A percentile compares a stretch with the other conserved stretches of the same genome.
Conservation (phyloP, 139 green algal species). For the Picochlorum sp. region DNA sequence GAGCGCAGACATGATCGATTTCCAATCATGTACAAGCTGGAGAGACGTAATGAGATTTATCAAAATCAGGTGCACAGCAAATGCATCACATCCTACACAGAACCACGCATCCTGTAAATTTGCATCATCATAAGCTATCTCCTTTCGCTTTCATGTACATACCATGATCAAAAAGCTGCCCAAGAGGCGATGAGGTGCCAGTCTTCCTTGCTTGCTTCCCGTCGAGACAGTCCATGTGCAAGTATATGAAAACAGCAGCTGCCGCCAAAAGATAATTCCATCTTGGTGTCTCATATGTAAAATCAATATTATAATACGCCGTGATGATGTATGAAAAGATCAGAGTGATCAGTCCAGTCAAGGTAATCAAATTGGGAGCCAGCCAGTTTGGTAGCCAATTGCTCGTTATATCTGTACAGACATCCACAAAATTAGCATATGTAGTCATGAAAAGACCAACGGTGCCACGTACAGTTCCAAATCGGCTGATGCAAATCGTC, state of each 20-base stretch:
- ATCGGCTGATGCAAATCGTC: conserved; percentile 69
- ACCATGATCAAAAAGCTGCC: conserved; percentile 96
- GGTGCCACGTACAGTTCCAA: conserved; percentile 60
- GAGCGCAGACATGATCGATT: conserved; percentile 21
- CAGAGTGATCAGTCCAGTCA: conserved; percentile 56
- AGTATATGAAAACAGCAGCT: conserved; percentile 39
- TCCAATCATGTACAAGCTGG: conserved; percentile 14
- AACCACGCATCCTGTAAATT: conserved; percentile 12
- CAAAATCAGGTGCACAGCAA: conserved; percentile 71
- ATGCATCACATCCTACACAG: conserved; percentile 58
- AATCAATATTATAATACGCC: conserved; percentile 48
- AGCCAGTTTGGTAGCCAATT: conserved; percentile 73
- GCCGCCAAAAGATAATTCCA: conserved; percentile 56
- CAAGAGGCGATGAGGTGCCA: conserved; percentile 73
- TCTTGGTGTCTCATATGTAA: conserved; percentile 38
- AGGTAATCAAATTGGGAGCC: conserved; percentile 90
- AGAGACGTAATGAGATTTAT: conserved; percentile 35
- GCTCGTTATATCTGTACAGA: conserved; percentile 23
- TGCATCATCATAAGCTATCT: too few relatives aligned
- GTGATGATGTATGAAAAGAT: conserved; percentile 48
- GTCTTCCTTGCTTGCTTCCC: conserved; percentile 92
- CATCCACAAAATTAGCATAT: neutral
- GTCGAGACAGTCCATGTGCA: conserved; percentile 91
- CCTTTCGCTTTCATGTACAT: too few relatives aligned
- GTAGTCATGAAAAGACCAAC: neutral